Percentiles rank a stretch among this genome's conserved stretches.
These are phyloP conservation scores for Fusarium napiforme DNA, from an alignment of 2,329 filamentous ascomycete species.

Conservation along the genomic window DNA sequence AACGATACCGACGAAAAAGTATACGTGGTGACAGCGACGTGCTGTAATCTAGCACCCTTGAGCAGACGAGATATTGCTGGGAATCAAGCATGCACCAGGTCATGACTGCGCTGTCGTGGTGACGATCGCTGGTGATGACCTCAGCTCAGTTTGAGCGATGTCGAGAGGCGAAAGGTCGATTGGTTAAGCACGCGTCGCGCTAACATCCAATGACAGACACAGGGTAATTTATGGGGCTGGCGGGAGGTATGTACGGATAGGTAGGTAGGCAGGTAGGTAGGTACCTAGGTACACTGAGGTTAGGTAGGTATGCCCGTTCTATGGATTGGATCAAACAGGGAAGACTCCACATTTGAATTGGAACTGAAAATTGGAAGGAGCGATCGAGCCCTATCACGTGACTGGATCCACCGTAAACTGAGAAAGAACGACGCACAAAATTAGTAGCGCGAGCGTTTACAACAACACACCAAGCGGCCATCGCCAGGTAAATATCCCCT, in stretches of 20 bases:
- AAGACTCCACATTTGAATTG: neutral
- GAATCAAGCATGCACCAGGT: neutral
- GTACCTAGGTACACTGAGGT: neutral
- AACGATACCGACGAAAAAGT: neutral
- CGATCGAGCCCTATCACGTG: conserved; percentile 46
- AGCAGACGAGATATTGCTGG: neutral
- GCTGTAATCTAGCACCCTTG: neutral
- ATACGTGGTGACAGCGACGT: neutral
- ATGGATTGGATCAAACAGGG: neutral
- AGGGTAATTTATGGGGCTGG: conserved; percentile 17
- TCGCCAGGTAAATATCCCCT: conserved; percentile 51
- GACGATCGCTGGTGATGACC: conserved; percentile 28
- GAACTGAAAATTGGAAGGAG: neutral
- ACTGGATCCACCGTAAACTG: conserved; percentile 24
- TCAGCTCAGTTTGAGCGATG: conserved; percentile 25
- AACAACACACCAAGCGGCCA: conserved; percentile 55
- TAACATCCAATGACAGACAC: neutral
- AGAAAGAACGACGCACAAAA: conserved; percentile 50
- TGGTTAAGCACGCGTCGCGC: conserved; percentile 23
- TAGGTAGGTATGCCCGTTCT: neutral
- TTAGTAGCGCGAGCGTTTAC: conserved; percentile 45
- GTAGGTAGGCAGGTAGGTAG: neutral
- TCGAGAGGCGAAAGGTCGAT: conserved; percentile 21
- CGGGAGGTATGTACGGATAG: neutral
- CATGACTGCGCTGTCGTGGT: conserved; percentile 12